phyloP scores from a whole-genome alignment of 164 flowering plant species.

The Euptelea pleiosperma region DNA sequence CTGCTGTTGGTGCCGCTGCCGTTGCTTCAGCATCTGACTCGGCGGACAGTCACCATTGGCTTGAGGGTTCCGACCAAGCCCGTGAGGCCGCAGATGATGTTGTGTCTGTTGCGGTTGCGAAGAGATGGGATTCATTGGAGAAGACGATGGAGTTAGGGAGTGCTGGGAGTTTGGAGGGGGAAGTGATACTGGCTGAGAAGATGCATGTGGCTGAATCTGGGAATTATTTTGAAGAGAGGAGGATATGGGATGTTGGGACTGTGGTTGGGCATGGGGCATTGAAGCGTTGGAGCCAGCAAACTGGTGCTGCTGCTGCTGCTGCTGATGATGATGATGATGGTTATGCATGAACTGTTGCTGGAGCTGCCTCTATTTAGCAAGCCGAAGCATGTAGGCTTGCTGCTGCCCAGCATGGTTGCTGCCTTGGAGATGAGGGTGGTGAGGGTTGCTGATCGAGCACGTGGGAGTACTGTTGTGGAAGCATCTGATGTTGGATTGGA shows the following conservation, averaged over 20 bases:
- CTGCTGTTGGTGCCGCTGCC: slow-evolving; percentile 60
- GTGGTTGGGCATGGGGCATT: slow-evolving; percentile 53
- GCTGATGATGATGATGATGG: slow-evolving; percentile 47
- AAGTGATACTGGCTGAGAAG: slow-evolving; percentile 43
- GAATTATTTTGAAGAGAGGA: slow-evolving; percentile 54
- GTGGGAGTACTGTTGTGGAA: slow-evolving; percentile 63
- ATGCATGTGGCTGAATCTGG: slow-evolving; percentile 49
- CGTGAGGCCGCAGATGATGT: slow-evolving; percentile 47
- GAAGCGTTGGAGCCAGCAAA: slow-evolving; percentile 45
- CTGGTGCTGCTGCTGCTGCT: slow-evolving; percentile 49
- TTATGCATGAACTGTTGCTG: slow-evolving; percentile 52
- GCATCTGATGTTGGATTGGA: slow-evolving; percentile 59
- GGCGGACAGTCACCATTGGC: slow-evolving; percentile 34
- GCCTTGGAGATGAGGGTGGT: slow-evolving; percentile 65
- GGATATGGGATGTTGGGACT: slow-evolving; percentile 60
- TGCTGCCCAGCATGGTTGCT: slow-evolving; percentile 52
- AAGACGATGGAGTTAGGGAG: slow-evolving; percentile 39
- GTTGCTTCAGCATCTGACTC: slow-evolving; percentile 63
- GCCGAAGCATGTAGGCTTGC: slow-evolving; percentile 57
- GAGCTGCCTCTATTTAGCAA: slow-evolving; percentile 70
- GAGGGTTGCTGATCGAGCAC: slow-evolving; percentile 41
- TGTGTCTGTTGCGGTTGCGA: slow-evolving; percentile 65
- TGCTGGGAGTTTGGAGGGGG: slow-evolving; percentile 34
- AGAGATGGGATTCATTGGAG: slow-evolving; percentile 52
- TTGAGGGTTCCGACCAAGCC: slow-evolving; percentile 45